Evolutionary conservation across 345 rosid genomes (phyloP).

Genomic region (Tarenaya hassleriana): DNA sequence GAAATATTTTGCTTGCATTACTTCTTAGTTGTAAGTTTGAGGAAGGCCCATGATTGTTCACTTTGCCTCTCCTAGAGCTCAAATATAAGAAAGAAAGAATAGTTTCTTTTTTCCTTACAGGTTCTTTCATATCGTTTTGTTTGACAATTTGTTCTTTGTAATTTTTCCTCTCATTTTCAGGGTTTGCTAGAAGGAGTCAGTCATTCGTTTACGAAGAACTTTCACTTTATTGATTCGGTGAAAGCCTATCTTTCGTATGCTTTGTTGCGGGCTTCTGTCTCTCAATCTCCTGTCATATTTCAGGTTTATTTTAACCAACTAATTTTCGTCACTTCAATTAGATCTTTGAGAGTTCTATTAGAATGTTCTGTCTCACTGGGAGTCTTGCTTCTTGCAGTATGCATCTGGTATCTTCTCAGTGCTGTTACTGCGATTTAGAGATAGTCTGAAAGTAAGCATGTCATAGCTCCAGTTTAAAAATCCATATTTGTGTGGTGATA

Average conservation of each 20-base stretch:
- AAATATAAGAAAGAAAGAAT: conserved; percentile 10
- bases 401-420: conserved; percentile 94
- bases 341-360: conserved; percentile 16
- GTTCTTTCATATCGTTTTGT: conserved; percentile 14
- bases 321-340: conserved; percentile 15
- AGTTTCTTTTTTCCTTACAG: conserved; percentile 1
- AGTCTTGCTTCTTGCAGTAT: conserved; percentile 57
- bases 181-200: conserved; percentile 92
- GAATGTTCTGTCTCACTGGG: conserved; percentile 27
- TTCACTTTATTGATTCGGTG: conserved; percentile 95
- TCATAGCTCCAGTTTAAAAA: conserved; percentile 21
- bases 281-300: conserved; percentile 81
- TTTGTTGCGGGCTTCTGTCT: conserved; percentile 88
- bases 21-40: conserved; percentile 12
- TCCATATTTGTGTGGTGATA: conserved; percentile 3
- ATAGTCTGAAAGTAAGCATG: conserved; percentile 84
- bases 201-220: conserved; percentile 85
- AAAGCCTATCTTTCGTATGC: conserved; percentile 98
- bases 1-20: conserved; percentile 7
- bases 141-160: conserved; percentile 19
- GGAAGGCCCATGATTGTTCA: conserved; percentile 9
- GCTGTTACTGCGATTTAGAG: conserved; percentile 83
- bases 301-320: conserved; percentile 49
- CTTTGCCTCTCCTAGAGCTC: conserved; percentile 4
- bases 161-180: conserved; percentile 41